These are phyloP conservation scores for Heliamphora pulchella DNA, from an alignment of 179 eudicot genomes.

Conservation along the genomic window DNA sequence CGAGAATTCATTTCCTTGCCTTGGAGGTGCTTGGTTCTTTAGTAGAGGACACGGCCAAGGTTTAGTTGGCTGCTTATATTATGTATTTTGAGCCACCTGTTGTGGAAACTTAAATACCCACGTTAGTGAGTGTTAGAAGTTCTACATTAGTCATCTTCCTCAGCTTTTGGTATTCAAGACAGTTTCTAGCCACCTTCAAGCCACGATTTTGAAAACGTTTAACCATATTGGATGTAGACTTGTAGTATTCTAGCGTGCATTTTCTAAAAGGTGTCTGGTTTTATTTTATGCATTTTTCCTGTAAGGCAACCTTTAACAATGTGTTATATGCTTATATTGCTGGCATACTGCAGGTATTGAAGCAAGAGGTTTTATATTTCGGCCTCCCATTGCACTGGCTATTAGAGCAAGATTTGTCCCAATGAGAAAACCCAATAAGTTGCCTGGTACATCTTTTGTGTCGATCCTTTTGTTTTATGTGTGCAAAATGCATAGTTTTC, in stretches of 20 bases:
- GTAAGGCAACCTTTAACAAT: background rate
- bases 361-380: conserved; percentile 94
- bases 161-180: background rate
- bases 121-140: background rate
- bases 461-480: background rate
- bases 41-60: background rate
- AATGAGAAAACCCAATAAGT: conserved; percentile 80
- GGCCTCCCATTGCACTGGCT: conserved; percentile 97
- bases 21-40: background rate
- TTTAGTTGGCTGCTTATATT: background rate
- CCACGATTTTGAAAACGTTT: background rate
- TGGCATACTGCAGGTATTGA: conserved; percentile 58
- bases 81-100: background rate
- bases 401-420: conserved; percentile 96
- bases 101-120: background rate
- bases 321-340: conserved; percentile 6
- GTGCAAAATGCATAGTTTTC: background rate
- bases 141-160: background rate
- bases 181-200: background rate
- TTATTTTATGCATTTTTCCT: background rate
- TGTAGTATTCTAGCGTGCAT: background rate
- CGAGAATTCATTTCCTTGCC: background rate
- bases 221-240: background rate
- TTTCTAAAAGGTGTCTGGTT: background rate
- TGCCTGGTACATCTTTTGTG: conserved; percentile 51